Base-by-base conservation (phyloP, 306 rosid species). In the Vigna nakashimae region DNA sequence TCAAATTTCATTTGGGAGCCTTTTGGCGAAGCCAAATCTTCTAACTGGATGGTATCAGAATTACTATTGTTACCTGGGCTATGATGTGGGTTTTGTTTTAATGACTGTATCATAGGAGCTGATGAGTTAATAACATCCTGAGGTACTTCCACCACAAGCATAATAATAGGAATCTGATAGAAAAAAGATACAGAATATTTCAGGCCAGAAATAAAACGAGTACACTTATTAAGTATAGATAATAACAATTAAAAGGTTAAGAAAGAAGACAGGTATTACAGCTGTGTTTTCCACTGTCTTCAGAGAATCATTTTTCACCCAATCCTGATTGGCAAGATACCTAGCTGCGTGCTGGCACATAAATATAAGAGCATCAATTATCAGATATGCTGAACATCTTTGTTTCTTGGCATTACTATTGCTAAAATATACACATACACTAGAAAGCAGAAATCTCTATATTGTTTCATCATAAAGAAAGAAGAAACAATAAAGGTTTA, bases 71-170 rank as follows among this genome's bases (percentile, higher is more conserved):
- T 79, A 79, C 79, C 83, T 50, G 86, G 70, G 64, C 74, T 45
- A 43, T 76, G 66, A 45, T 78, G 84, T 48, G 86, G 48, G 71
- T 87, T 90, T 84, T 91, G 94, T 72, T 94, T 94, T 82, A 96
- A 90, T 36, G 97, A 90, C 86, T 88, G 96, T 77, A 86, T 82
- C 14, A 77, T 85, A 64, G 91, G 90, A 79, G 90, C 79, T 4
- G 87, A 82, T 12, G 94, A 77, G 82, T 79, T 78, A 13, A 91
- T 80, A 79, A 88, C 86, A 67, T 91, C 97, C 75, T 63, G 75
- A 74, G 98, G 98, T 81, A 91, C 98, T 90, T 94, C 96, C 80
- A 94, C 97, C 87, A 90, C 97, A 63, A 94, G 97, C 98, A 90
- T 94, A 82, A 94, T 94, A 69, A 94, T 89, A 69, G 98, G 98